Evolutionary conservation across 225 moss, liverwort and hornwort genomes (phyloP).

Genomic region (Sphagnum contortum): DNA sequence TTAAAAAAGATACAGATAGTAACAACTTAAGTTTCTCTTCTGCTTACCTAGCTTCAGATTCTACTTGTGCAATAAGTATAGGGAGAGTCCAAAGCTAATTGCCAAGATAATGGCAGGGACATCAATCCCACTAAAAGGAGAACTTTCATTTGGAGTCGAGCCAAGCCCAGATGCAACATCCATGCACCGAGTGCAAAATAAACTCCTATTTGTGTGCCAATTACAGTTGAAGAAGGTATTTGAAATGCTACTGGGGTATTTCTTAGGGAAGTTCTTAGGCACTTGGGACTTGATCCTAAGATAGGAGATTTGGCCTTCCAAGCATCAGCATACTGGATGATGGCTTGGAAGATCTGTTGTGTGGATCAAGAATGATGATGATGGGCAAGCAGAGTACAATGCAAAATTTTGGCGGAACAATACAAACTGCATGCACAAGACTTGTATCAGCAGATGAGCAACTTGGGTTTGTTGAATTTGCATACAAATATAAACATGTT

Average conservation of each 20-base stretch:
- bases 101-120: constrained; percentile 75
- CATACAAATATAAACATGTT: neutral
- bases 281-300: constrained; percentile 56
- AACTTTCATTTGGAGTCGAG: constrained; percentile 35
- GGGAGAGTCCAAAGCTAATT: constrained; percentile 62
- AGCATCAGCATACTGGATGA: constrained; percentile 71
- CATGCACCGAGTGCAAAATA: constrained; percentile 57
- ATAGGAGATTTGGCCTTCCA: constrained; percentile 51
- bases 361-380: constrained; percentile 12
- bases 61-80: constrained; percentile 78
- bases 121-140: constrained; percentile 50
- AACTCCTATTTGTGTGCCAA: constrained; percentile 60
- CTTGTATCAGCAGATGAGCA: constrained; percentile 8
- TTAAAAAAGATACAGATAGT: too few species aligned
- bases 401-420: constrained; percentile 13
- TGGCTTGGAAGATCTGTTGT: constrained; percentile 15
- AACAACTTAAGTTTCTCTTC: too few species aligned
- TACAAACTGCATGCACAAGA: constrained; percentile 12
- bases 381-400: constrained; percentile 5
- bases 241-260: constrained; percentile 57
- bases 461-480: neutral
- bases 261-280: constrained; percentile 59
- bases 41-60: constrained; percentile 71
- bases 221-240: constrained; percentile 33
- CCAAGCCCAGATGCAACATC: constrained; percentile 61